Conservation (phyloP, 2,329 filamentous ascomycete species). For the Clonostachys byssicola region DNA sequence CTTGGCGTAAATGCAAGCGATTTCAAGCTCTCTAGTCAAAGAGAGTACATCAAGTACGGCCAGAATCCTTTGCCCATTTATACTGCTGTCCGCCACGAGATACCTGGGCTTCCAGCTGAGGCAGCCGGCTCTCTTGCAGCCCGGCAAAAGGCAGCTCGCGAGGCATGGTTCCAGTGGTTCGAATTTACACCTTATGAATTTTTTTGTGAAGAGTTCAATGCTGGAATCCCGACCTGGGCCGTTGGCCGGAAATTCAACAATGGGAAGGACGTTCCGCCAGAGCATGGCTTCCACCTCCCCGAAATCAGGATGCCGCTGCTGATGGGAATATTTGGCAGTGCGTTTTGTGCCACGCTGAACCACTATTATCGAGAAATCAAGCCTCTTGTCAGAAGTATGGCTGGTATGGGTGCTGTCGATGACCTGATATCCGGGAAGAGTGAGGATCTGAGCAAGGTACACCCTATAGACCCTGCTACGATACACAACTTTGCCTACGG, state of each 20-base stretch:
- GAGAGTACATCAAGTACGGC: conserved; percentile 70
- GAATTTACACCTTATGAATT: conserved; percentile 94
- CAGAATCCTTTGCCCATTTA: conserved; percentile 90
- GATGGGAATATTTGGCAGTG: conserved; percentile 93
- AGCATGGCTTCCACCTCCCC: conserved; percentile 67
- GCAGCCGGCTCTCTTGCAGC: conserved; percentile 32
- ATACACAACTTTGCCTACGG: conserved; percentile 88
- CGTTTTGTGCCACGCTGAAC: conserved; percentile 91
- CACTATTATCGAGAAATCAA: conserved; percentile 94
- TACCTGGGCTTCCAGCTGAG: conserved; percentile 57
- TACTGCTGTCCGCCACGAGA: conserved; percentile 92
- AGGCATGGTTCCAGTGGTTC: conserved; percentile 97
- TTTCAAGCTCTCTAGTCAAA: conserved; percentile 88
- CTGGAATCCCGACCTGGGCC: conserved; percentile 93
- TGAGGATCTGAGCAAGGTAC: conserved; percentile 83
- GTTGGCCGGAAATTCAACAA: conserved; percentile 77
- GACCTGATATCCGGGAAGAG: conserved; percentile 78
- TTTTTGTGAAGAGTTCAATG: conserved; percentile 87
- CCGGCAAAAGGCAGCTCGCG: conserved; percentile 50
- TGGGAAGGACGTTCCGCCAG: conserved; percentile 49
- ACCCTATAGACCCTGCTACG: conserved; percentile 87
- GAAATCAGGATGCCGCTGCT: conserved; percentile 81
- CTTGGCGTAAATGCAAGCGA: conserved; percentile 68
- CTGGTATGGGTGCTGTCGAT: conserved; percentile 74
- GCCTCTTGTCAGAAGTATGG: conserved; percentile 72